Evolutionary conservation across 2,329 filamentous ascomycete genomes (phyloP).

Genomic region (Niveomyces coronatus): DNA sequence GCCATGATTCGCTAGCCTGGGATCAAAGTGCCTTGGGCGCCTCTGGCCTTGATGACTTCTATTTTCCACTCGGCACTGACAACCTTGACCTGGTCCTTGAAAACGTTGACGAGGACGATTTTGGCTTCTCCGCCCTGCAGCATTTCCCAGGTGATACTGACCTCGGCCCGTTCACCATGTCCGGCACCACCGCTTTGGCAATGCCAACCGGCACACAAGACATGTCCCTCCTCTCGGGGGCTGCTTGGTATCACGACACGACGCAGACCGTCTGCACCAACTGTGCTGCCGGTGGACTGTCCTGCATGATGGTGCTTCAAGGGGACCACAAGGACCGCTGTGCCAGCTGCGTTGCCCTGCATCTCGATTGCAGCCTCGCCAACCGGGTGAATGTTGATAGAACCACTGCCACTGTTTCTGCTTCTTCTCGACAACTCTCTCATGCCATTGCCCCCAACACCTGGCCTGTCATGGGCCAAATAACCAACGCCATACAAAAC

Average conservation of each 20-base stretch:
- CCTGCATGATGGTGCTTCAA: conserved; percentile 51
- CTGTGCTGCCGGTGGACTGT: conserved; percentile 41
- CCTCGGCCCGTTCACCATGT: conserved; percentile 20
- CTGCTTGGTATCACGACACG: conserved; percentile 25
- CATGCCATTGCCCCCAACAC: conserved; percentile 35
- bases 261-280: conserved; percentile 39
- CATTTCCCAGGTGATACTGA: conserved; percentile 39
- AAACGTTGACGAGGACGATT: conserved; percentile 48
- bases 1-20: conserved; percentile 57
- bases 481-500: conserved; percentile 24
- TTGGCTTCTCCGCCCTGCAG: conserved; percentile 48
- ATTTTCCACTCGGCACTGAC: conserved; percentile 17
- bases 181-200: conserved; percentile 20
- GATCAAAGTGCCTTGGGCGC: conserved; percentile 36
- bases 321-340: conserved; percentile 51
- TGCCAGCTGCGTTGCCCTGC: conserved; percentile 50
- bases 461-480: conserved; percentile 34
- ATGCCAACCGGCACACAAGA: conserved; percentile 6
- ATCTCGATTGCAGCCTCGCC: conserved; percentile 48
- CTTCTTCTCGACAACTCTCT: conserved; percentile 21
- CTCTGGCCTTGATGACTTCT: conserved; percentile 18
- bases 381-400: conserved; percentile 25
- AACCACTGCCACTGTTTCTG: conserved; percentile 19
- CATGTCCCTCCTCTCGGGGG: conserved; percentile 7
- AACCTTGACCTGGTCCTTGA: conserved; percentile 45